Conservation (phyloP, 345 rosid genomes). For the Trapa bicornis region DNA sequence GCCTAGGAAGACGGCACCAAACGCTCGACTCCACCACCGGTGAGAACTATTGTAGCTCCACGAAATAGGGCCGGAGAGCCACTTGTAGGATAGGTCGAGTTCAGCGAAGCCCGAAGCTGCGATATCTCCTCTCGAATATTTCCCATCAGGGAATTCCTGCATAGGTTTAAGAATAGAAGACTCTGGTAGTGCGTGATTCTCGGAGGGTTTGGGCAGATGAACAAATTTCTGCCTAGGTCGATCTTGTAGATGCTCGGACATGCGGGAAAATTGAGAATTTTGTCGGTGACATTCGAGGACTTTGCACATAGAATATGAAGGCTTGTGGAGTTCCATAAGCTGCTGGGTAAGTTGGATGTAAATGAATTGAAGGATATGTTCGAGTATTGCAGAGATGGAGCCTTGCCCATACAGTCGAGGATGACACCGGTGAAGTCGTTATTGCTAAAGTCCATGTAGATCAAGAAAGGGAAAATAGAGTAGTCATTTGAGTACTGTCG, state of each 20-base stretch:
- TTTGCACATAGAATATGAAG: slow-evolving; percentile 66
- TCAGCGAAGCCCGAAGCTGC: slow-evolving; percentile 48
- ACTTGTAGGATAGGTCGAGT: slow-evolving; percentile 68
- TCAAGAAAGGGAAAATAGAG: no score
- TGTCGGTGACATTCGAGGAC: slow-evolving; percentile 34
- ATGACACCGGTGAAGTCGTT: slow-evolving; percentile 59
- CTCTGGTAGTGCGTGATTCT: slow-evolving; percentile 72
- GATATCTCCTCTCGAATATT: slow-evolving; percentile 83
- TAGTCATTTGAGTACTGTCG: no score
- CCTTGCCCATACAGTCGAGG: slow-evolving; percentile 54
- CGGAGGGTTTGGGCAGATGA: slow-evolving; percentile 71
- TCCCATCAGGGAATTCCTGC: slow-evolving; percentile 60
- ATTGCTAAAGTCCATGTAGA: slow-evolving; percentile 57
- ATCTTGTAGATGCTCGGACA: slow-evolving; percentile 64
- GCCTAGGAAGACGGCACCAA: slow-evolving; percentile 48
- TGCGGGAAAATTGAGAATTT: slow-evolving; percentile 58
- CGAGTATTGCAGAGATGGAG: slow-evolving; percentile 46
- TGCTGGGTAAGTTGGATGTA: slow-evolving; percentile 30
- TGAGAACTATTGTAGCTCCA: slow-evolving; percentile 61
- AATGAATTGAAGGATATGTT: slow-evolving; percentile 67
- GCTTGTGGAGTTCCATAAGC: slow-evolving; percentile 55
- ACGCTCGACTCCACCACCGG: slow-evolving; percentile 72
- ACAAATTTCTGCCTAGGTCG: slow-evolving; percentile 58
- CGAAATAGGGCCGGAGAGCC: slow-evolving; percentile 74
- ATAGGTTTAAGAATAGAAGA: slow-evolving; percentile 56